These are phyloP conservation scores for Phanerodontia chrysosporium DNA, from an alignment of 768 basidiomycete genomes.

Conservation along the genomic window DNA sequence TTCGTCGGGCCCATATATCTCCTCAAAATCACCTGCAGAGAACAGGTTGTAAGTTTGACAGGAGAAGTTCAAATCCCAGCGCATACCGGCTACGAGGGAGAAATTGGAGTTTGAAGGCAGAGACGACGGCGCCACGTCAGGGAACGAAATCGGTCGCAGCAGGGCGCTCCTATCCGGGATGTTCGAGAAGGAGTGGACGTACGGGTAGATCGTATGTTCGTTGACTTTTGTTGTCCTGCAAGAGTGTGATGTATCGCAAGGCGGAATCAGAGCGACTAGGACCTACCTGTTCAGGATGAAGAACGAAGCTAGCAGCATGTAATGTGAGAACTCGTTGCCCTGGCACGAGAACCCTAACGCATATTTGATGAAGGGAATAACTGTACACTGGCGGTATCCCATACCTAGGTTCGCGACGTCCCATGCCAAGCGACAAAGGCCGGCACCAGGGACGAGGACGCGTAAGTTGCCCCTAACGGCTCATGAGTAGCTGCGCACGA, in stretches of 20 bases:
- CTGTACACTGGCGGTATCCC: constrained; percentile 10
- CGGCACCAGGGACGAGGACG: constrained; percentile 88
- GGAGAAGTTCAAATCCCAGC: too few relatives aligned
- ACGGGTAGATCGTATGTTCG: constrained; percentile 79
- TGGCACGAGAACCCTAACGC: constrained; percentile 79
- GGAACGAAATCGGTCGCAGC: constrained; percentile 66
- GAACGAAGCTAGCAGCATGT: constrained; percentile 88
- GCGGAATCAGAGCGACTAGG: background rate
- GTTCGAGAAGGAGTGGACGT: constrained; percentile 91
- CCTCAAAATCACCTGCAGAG: constrained; percentile 80
- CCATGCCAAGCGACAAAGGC: constrained; percentile 83
- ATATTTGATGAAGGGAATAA: background rate
- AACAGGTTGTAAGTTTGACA: too few relatives aligned
- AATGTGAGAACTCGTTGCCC: constrained; percentile 94
- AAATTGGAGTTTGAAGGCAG: constrained; percentile 65
- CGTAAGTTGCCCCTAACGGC: constrained; percentile 47
- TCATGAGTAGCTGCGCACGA: background rate
- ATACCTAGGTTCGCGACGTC: constrained; percentile 81
- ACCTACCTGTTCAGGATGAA: constrained; percentile 82
- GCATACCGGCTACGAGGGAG: constrained; percentile 78
- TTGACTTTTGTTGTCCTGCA: constrained; percentile 61
- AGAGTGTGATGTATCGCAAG: background rate
- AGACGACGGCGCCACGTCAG: constrained; percentile 78
- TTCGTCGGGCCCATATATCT: constrained; percentile 66
- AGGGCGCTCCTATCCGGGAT: constrained; percentile 53